Base-by-base conservation (phyloP, 768 basidiomycete species). In the Nidularia pulvinata region DNA sequence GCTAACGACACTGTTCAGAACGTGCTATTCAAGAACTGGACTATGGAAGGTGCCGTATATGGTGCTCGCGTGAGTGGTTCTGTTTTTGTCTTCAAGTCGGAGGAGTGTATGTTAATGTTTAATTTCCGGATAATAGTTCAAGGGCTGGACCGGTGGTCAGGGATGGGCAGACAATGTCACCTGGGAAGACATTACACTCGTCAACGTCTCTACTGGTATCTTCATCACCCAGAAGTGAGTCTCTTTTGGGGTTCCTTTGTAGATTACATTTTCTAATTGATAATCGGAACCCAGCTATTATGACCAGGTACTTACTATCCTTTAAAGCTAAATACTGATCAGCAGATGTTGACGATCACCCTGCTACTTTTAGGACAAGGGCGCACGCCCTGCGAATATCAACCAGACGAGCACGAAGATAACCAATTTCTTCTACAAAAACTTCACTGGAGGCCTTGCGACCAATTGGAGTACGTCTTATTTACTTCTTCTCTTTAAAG, bases 21-120 rank as follows among this genome's bases (percentile, higher is more conserved):
- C 59, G 69, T 80, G 30, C 53, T 74, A 13, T 76, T 80, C 63
- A 72, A 74, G 54, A 76, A 81, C 54, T 78, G 78, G 71, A 76
- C 74, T 10, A 76, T 78, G 70, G 72, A 77, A 16, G 72, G 72
- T n/a, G 76, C 77, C 7, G 74, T 79, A 4, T 80, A 79, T 55
- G 78, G 75, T 1, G 74, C 76, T 19, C 55, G 76, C 30, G 73
- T 71, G 47, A 19, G 71, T 63, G 5, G 46, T 46, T 14, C n/a
- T 7, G n/a, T 35, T 13, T 44, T 16, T 14, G 30, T n/a, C n/a
- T 3, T 46, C n/a, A 5, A 33, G 6, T n/a, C 25, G 11, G 13
- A 11, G 13, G 37, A 39, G 9, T n/a, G 37, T 46, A 9, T 46
- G 45, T 46, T 25, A 19, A 19, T 19, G 19, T 10, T 39, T 39